Evolutionary conservation across 2,329 filamentous ascomycete genomes (phyloP).

Genomic region (Fusarium mundagurra): DNA sequence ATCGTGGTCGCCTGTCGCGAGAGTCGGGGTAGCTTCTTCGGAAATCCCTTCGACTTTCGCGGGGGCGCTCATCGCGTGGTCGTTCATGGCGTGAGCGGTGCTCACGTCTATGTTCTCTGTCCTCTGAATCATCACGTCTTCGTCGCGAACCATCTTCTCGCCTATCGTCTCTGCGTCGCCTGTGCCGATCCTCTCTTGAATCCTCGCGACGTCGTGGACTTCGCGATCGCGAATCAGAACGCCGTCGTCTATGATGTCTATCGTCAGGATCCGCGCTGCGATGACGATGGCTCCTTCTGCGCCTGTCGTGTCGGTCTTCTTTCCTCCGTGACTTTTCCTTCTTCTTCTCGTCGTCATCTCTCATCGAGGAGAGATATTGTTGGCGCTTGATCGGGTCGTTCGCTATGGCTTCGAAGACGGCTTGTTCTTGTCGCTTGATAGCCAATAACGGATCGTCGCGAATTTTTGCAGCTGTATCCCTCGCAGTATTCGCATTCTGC

Average conservation of each 20-base stretch:
- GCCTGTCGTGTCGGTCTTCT: conserved; percentile 48
- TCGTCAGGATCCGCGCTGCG: conserved; percentile 53
- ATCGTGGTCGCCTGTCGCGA: conserved; percentile 36
- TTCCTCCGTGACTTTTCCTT: conserved; percentile 49
- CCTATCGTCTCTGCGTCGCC: conserved; percentile 39
- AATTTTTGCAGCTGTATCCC: conserved; percentile 87
- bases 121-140: conserved; percentile 33
- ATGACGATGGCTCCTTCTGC: conserved; percentile 57
- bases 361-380: conserved; percentile 73
- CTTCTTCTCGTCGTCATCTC: conserved; percentile 61
- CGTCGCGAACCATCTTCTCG: conserved; percentile 37
- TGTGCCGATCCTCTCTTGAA: conserved; percentile 44
- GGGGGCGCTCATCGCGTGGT: conserved; percentile 35
- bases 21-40: conserved; percentile 32
- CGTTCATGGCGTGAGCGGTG: conserved; percentile 12
- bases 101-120: conserved; percentile 28
- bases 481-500: conserved; percentile 75
- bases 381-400: conserved; percentile 75
- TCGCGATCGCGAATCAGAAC: conserved; percentile 58
- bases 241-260: conserved; percentile 53
- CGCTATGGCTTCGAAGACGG: conserved; percentile 82
- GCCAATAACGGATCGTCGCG: conserved; percentile 90
- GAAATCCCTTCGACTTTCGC: conserved; percentile 42
- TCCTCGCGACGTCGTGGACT: conserved; percentile 51
- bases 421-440: conserved; percentile 92